These are phyloP conservation scores for Aspergillus pseudotamarii DNA, from an alignment of 2,329 filamentous ascomycete genomes.

Conservation along the genomic window DNA sequence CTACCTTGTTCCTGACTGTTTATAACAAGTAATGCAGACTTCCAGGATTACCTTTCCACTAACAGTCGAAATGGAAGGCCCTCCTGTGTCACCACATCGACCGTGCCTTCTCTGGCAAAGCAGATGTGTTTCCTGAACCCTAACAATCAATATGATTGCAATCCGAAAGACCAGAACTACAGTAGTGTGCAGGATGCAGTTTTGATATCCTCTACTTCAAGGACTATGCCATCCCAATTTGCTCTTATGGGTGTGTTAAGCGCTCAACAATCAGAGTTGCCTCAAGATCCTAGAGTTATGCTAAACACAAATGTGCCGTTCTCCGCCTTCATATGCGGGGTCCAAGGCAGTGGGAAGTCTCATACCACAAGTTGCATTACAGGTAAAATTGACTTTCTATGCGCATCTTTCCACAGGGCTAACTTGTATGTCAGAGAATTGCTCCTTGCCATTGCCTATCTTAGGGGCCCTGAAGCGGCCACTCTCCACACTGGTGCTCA, in stretches of 20 bases:
- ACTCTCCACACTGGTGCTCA: conserved; percentile 58
- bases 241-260: conserved; percentile 14
- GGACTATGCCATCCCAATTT: conserved; percentile 18
- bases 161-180: background rate
- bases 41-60: conserved; percentile 5
- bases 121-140: conserved; percentile 14
- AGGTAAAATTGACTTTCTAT: background rate
- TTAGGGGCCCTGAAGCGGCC: conserved; percentile 51
- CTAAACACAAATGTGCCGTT: conserved; percentile 44
- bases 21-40: background rate
- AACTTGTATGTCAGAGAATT: conserved; percentile 37
- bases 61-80: background rate
- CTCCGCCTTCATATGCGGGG: conserved; percentile 65
- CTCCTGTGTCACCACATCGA: background rate
- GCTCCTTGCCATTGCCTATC: conserved; percentile 32
- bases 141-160: background rate
- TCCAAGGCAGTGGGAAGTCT: conserved; percentile 64
- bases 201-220: conserved; percentile 10
- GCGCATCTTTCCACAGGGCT: background rate
- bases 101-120: conserved; percentile 9
- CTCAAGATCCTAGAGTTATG: conserved; percentile 12
- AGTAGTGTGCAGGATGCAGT: conserved; percentile 10
- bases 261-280: background rate
- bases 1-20: background rate
- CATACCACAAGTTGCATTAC: conserved; percentile 63